phyloP scores from a whole-genome alignment of 768 basidiomycete species.

The Leccinellum luteum region DNA sequence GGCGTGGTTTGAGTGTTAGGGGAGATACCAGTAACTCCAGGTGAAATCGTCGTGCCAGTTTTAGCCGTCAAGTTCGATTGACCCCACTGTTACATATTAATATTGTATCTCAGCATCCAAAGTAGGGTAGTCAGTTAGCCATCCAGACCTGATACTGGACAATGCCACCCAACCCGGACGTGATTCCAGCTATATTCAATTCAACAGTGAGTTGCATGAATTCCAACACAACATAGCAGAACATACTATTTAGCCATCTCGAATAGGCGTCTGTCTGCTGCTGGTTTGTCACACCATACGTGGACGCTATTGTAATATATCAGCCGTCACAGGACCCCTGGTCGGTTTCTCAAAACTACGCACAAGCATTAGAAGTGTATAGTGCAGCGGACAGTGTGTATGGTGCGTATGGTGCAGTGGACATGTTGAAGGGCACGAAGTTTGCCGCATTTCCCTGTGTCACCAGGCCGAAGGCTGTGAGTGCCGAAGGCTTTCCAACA shows the following conservation, averaged over 20 bases:
- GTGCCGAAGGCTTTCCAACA: constrained; percentile 50
- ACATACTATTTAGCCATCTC: constrained; percentile 51
- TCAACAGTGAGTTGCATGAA: constrained; percentile 2
- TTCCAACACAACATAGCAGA: neutral
- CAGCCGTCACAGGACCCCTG: neutral
- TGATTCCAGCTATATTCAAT: constrained; percentile 37
- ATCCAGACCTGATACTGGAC: constrained; percentile 31
- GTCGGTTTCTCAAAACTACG: constrained; percentile 6
- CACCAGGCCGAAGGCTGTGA: constrained; percentile 63
- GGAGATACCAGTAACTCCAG: constrained; percentile 27
- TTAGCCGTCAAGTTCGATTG: constrained; percentile 47
- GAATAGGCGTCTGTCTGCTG: constrained; percentile 53
- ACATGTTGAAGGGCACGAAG: constrained; percentile 64
- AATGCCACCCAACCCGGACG: constrained; percentile 31
- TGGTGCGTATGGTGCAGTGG: constrained; percentile 43
- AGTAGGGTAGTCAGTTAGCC: neutral
- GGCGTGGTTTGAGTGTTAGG: constrained; percentile 33
- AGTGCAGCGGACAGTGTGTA: constrained; percentile 41
- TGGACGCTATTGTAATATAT: constrained; percentile 13
- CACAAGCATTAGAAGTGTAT: constrained; percentile 36
- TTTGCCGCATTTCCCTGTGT: constrained; percentile 48
- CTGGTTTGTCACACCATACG: constrained; percentile 49
- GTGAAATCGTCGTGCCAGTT: constrained; percentile 45
- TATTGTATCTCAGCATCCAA: constrained; percentile 11
- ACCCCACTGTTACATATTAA: constrained; percentile 47